Base-by-base conservation (phyloP, 441 rosid species). In the Populus trichocarpa region DNA sequence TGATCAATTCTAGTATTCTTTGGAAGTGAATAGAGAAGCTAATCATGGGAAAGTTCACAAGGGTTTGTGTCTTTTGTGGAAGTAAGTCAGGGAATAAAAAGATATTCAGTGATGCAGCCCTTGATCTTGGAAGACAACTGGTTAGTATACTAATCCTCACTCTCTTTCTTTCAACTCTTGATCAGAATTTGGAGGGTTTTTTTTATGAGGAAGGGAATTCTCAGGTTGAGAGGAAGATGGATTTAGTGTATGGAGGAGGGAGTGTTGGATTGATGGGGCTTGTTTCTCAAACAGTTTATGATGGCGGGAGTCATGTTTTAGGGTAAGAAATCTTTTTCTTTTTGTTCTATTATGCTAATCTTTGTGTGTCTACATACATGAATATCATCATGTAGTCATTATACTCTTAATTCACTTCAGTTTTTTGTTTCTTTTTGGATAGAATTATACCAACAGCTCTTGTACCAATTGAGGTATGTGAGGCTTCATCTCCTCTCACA, bases 261-360 rank as follows among this genome's bases (percentile, higher is more conserved):
- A 88, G 86, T 80, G 70, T 82, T 23, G 91, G 91, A 18, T 77
- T 88, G 75, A 87, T 88, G 91, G 91, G 91, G 5, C 70, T 88
- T 57, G 82, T 87, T 67, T 83, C 91, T 83, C 85, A 77, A 67
- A 78, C 85, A 9, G 88, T 87, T 66, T 69, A 74, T 73, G 79
- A 84, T 28, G 91, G 88, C 16, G 91, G 91, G 50, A 78, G 87
- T 25, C 84, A 87, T 70, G 91, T 88, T 81, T 78, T 87, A 53
- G 91, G 90, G 90, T 88, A 82, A 79, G 77, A 46, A 4, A 4
- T 14, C 6, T 1, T 40, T 40, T 40, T 40, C 50, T 40, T 40
- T 40, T 12, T 40, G 4, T 3, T 40, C 4, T 40, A 11, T 0
- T 0, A 40, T 12, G 14, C 50, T 12, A 40, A 40, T 40, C 13